Evolutionary conservation across 495 filamentous ascomycete species (phyloP), one percentile per base, ranked within the genome.

Genomic region (Bathelium albidoporum): DNA sequence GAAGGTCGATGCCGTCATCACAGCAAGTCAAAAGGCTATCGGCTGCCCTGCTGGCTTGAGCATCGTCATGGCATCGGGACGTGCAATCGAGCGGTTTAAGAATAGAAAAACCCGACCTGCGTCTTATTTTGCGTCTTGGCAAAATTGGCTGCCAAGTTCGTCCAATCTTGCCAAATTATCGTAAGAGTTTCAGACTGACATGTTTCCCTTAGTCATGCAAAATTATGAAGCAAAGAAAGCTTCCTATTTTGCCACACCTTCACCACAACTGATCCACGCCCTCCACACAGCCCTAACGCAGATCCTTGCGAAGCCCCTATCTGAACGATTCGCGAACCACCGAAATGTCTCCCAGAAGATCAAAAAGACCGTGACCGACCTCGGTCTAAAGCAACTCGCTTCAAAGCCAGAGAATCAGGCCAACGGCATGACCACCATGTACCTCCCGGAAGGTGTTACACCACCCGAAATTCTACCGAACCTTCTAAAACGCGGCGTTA

Each of bases 221-320:
- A 96, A 96, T 74, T 98, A 98, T 78, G 94, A 98, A 79, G 89
- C 89, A 68, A 87, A 89, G 77, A 98, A 97, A 77, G 84, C 95
- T 45, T 95, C 90, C 14, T 98, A 98, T 79, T 98, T 98, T 73
- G 94, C 94, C 31, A 98, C 94, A 14, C 94, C 94, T 0, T 88
- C 90, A 14, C 95, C 94, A 5, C 94, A 98, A 76, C 85, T 98
- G 44, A 81, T 98, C 67, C 93, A 89, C 73, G 94, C 94, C 36
- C 85, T 98, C 45, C 89, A 98, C 79, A 97, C 94, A 24, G 86
- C 92, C n/a, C 80, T 98, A 31, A 85, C 74, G 39, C 90, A 96
- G 73, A 95, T 97, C 70, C 84, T 94, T 63, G 81, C 87, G 16
- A 80, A 80, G 53, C 88, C 91, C 12, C 81, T 97, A 26, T 75